Percentiles rank a stretch among this genome's conserved stretches.
Conservation (phyloP, 352 stramenopile species). For the Peronosclerospora sorghi region DNA sequence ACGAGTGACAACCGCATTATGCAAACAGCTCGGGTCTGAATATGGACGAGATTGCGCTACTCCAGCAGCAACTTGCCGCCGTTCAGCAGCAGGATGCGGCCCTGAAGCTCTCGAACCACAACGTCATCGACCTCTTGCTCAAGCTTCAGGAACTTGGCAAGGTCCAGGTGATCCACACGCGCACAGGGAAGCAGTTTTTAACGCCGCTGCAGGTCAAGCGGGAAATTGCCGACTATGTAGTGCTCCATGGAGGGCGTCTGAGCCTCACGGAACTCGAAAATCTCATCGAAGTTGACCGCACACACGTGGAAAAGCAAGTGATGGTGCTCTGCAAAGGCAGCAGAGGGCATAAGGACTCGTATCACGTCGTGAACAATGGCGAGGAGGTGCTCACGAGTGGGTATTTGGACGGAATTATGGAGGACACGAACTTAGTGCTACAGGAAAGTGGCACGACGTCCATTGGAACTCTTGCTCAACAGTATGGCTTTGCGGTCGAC, state of each 20-base stretch:
- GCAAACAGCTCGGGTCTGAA: neutral
- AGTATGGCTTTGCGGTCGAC: constrained; percentile 75
- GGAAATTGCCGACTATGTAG: constrained; percentile 66
- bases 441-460: constrained; percentile 56
- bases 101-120: constrained; percentile 76
- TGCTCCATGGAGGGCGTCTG: constrained; percentile 49
- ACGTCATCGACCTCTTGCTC: constrained; percentile 65
- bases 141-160: constrained; percentile 70
- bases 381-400: constrained; percentile 71
- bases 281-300: constrained; percentile 58
- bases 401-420: constrained; percentile 81
- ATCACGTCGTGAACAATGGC: constrained; percentile 55
- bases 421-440: constrained; percentile 67
- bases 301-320: constrained; percentile 55
- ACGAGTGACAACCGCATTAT: neutral
- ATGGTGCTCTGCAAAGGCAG: constrained; percentile 29
- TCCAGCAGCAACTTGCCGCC: constrained; percentile 69
- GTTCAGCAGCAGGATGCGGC: constrained; percentile 69
- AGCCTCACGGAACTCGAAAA: constrained; percentile 57
- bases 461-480: constrained; percentile 63
- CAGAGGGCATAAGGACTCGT: constrained; percentile 23
- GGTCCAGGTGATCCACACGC: constrained; percentile 70
- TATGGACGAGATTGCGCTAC: constrained; percentile 78
- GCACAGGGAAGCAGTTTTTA: constrained; percentile 72
- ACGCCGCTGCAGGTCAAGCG: constrained; percentile 58